Base-by-base conservation (phyloP, 164 flowering plant genomes). In the Annona squamosa region DNA sequence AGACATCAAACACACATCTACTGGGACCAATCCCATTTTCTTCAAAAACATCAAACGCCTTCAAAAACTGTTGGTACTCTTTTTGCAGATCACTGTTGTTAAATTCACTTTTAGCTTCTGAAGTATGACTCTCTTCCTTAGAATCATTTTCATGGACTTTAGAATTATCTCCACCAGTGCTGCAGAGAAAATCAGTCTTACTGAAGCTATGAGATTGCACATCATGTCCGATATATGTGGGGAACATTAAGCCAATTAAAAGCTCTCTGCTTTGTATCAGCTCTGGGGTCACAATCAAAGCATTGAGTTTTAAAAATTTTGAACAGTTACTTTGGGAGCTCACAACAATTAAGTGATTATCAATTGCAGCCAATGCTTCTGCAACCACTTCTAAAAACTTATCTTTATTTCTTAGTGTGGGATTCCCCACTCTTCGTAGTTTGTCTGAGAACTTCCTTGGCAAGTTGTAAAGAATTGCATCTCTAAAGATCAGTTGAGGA, bases 271-370 rank as follows among this genome's bases (percentile, higher is more conserved):
- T 41, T 44, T 66, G 77, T 41, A 72, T 74, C 12, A 17, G 73
- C 4, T 70, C 78, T 79, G 79, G 65, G 69, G 83, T 77, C 2
- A 91, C 52, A 69, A 74, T 59, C 9, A 85, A 65, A 7, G 81
- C 85, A 73, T 72, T 79, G 37, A 78, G 73, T 72, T 79, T 72
- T 2, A 9, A 4, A 65, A 72, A 45, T n/a, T 52, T n/a, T 0
- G 76, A 65, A 47, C 43, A 37, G 46, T 69, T 65, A 19, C 13
- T 71, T 46, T 75, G 68, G 0, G 75, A 57, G 43, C 72, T 70
- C 70, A 87, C 78, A 42, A 85, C 77, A 46, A 90, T 88, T 3
- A 90, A 84, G 67, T 92, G 92, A 80, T 92, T 84, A 26, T 72
- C 87, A 65, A 86, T 83, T 57, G 69, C 62, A 18, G 19, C 63